A percentile compares a stretch with the other conserved stretches of the same genome.
phyloP scores from a whole-genome alignment of 2,329 filamentous ascomycete genomes.

The Zymoseptoria tritici region DNA sequence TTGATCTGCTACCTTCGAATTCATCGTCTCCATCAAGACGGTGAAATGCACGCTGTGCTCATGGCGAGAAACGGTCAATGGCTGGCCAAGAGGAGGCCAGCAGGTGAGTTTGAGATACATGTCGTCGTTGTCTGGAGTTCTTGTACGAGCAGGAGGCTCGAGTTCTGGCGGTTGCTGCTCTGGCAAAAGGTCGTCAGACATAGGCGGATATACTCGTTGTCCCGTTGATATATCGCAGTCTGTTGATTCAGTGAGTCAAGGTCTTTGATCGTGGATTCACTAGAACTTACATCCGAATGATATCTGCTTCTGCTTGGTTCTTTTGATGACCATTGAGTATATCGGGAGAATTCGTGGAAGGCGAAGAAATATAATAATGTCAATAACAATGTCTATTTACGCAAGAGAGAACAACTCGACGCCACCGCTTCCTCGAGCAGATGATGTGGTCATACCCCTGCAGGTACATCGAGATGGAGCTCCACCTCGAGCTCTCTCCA shows the following conservation, averaged over 20 bases:
- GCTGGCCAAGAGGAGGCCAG: constrained; percentile 68
- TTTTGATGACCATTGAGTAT: constrained; percentile 23
- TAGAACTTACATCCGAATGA: constrained; percentile 27
- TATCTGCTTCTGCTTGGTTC: constrained; percentile 28
- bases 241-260: constrained; percentile 7
- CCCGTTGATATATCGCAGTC: constrained; percentile 30
- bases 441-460: background rate
- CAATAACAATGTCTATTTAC: background rate
- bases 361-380: background rate
- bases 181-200: constrained; percentile 20
- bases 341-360: background rate
- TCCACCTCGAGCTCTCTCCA: background rate
- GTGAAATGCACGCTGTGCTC: constrained; percentile 52
- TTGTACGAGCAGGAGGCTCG: constrained; percentile 15
- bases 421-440: background rate
- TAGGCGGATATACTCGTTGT: constrained; percentile 29
- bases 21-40: constrained; percentile 42
- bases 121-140: constrained; percentile 8
- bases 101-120: constrained; percentile 51
- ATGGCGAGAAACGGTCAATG: constrained; percentile 51
- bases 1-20: constrained; percentile 32
- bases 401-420: background rate
- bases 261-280: background rate
- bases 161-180: constrained; percentile 28
- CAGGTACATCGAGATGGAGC: background rate